Conservation (phyloP, 441 rosid genomes). For the Gossypium trilobum region DNA sequence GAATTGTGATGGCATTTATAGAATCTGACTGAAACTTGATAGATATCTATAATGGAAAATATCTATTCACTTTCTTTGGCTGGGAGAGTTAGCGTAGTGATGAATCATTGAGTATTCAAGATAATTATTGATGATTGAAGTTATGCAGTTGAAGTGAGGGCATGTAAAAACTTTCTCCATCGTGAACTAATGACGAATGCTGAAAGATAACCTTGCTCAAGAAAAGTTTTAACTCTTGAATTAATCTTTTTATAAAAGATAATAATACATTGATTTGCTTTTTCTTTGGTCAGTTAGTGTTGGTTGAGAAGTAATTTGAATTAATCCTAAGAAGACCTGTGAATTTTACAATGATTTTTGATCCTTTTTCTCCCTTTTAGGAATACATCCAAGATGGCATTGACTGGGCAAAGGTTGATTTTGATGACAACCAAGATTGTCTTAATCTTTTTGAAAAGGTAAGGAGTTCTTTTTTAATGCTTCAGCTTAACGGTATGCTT, state of each 20-base stretch:
- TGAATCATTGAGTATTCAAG: background rate
- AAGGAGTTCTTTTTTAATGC: conserved; percentile 6
- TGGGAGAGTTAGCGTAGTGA: background rate
- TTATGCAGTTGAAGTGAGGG: background rate
- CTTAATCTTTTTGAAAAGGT: conserved; percentile 98
- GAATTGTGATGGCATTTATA: background rate
- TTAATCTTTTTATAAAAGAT: background rate
- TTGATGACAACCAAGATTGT: conserved; percentile 93
- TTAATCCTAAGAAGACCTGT: background rate
- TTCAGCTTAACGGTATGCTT: background rate
- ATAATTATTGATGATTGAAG: background rate
- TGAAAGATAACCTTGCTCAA: background rate
- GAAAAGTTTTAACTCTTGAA: background rate
- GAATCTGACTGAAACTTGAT: background rate
- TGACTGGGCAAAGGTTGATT: conserved; percentile 95
- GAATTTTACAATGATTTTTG: background rate
- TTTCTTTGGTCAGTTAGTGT: background rate
- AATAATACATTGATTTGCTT: background rate
- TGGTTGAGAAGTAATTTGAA: background rate
- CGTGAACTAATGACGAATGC: conserved; percentile 1
- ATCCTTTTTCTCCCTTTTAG: conserved; percentile 28
- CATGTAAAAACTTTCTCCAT: background rate
- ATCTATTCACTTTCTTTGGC: background rate
- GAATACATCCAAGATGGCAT: conserved; percentile 98
- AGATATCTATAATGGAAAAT: background rate